A percentile compares a stretch with the other conserved stretches of the same genome.
Evolutionary conservation across 257 asterid genomes (phyloP).

Genomic region (Ilex asprella): DNA sequence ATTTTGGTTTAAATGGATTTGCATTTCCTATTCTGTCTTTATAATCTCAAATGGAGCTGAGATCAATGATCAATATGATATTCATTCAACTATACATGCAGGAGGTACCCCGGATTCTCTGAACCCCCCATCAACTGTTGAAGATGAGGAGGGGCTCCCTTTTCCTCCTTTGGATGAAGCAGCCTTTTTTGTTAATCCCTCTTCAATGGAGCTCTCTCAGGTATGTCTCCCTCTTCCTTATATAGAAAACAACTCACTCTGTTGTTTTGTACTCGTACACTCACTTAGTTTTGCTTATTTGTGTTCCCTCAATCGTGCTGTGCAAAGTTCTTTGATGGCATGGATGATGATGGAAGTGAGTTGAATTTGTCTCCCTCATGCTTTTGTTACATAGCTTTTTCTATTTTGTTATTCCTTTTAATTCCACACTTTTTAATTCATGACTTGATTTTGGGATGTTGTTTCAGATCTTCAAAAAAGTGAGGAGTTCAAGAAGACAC

Average conservation of each 20-base stretch:
- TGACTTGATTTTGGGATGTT: constrained; percentile 32
- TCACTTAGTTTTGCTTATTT: constrained; percentile 23
- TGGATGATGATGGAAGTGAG: constrained; percentile 99
- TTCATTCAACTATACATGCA: constrained; percentile 15
- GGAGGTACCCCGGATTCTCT: constrained; percentile 62
- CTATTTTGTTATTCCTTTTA: constrained; percentile 44
- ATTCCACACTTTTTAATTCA: constrained; percentile 40
- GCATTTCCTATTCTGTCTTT: constrained; percentile 2
- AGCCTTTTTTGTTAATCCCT: constrained; percentile 56
- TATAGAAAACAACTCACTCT: no score
- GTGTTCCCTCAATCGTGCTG: constrained; percentile 18
- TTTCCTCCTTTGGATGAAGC: constrained; percentile 97
- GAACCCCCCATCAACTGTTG: constrained; percentile 43
- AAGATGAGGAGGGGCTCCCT: constrained; percentile 86
- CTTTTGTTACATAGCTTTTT: constrained; percentile 23
- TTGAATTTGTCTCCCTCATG: constrained; percentile 26
- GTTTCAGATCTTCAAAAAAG: constrained; percentile 74
- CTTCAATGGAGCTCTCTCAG: constrained; percentile 72
- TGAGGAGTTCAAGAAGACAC: constrained; percentile 75
- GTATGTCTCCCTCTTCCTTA: constrained; percentile 22
- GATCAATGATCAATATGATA: constrained; percentile 3
- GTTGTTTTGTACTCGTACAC: constrained; percentile 8
- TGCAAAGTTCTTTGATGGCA: constrained; percentile 81
- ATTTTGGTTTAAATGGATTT: constrained; percentile 4
- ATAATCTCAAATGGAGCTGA: background rate